A percentile compares a stretch with the other conserved stretches of the same genome.
These are phyloP conservation scores for Eimeria necatrix DNA, from an alignment of 169 alveolate genomes.

Conservation along the genomic window DNA sequence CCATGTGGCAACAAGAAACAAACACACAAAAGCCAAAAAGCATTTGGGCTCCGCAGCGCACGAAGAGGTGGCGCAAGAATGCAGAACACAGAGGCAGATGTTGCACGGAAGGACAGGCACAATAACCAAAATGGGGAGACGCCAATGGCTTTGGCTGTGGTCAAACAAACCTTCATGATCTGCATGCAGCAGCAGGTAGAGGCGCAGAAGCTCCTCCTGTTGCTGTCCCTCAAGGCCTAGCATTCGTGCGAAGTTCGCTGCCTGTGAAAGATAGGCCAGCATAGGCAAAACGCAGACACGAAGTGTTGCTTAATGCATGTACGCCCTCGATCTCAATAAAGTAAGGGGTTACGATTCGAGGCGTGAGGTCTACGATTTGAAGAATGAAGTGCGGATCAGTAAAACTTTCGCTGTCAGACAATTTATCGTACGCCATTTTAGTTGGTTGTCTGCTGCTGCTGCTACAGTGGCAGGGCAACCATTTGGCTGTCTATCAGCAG, in stretches of 20 bases:
- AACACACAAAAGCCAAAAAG: not conserved
- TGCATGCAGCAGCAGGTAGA: constrained; percentile 90
- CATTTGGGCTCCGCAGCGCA: too few species aligned
- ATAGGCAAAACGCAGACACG: too few species aligned
- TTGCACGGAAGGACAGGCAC: not conserved
- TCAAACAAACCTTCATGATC: constrained; percentile 92
- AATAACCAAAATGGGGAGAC: not conserved
- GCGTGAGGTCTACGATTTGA: too few species aligned
- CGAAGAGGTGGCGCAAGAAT: too few species aligned
- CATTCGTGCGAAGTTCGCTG: constrained; percentile 89
- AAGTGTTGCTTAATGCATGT: too few species aligned
- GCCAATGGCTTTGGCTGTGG: not conserved
- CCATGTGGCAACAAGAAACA: not conserved
- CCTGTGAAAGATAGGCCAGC: not conserved
- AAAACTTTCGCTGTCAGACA: too few species aligned
- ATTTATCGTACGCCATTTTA: too few species aligned
- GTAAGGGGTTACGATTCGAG: too few species aligned
- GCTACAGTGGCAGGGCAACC: too few species aligned
- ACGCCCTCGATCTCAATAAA: too few species aligned
- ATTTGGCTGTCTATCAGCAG: not conserved
- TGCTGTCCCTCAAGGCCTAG: constrained; percentile 87
- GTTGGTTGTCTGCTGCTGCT: too few species aligned
- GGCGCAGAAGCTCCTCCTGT: constrained; percentile 84
- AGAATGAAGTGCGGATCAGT: too few species aligned
- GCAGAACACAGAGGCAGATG: not conserved